Percentiles rank a stretch among this genome's conserved stretches.
Conservation (phyloP, 1,284 basidiomycete genomes). For the Cronartium quercuum region DNA sequence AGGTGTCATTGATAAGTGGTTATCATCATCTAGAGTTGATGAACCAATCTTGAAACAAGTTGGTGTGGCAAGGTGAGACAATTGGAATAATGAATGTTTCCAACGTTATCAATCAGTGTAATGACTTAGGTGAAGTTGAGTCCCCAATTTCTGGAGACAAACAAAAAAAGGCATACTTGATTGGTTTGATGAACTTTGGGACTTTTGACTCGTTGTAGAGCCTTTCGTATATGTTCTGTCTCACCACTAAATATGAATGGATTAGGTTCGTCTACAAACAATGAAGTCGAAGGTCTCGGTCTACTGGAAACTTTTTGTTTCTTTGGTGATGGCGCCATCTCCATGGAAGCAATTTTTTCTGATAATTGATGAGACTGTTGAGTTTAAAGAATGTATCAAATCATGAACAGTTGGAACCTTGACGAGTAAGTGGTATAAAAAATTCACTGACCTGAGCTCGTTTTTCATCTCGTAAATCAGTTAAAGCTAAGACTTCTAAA, state of each 20-base stretch:
- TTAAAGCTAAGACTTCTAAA: conserved; percentile 34
- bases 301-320: conserved; percentile 25
- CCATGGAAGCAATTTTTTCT: conserved; percentile 16
- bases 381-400: neutral
- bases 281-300: conserved; percentile 12
- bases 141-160: neutral
- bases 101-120: neutral
- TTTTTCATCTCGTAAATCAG: conserved; percentile 36
- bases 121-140: neutral
- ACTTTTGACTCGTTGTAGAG: conserved; percentile 31
- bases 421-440: neutral
- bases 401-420: neutral
- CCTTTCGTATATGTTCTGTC: conserved; percentile 24
- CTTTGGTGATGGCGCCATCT: conserved; percentile 15
- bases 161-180: conserved; percentile 8
- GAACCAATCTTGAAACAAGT: neutral
- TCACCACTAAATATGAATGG: conserved; percentile 21
- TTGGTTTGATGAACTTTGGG: conserved; percentile 1
- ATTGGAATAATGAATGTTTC: neutral
- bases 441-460: conserved; percentile 9
- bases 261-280: conserved; percentile 9
- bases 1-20: conserved; percentile 22
- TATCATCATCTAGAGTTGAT: conserved; percentile 8
- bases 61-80: neutral
- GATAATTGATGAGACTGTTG: conserved; percentile 21